Base-by-base conservation (phyloP, 805 yeast genomes). In the Candida ovalis region DNA sequence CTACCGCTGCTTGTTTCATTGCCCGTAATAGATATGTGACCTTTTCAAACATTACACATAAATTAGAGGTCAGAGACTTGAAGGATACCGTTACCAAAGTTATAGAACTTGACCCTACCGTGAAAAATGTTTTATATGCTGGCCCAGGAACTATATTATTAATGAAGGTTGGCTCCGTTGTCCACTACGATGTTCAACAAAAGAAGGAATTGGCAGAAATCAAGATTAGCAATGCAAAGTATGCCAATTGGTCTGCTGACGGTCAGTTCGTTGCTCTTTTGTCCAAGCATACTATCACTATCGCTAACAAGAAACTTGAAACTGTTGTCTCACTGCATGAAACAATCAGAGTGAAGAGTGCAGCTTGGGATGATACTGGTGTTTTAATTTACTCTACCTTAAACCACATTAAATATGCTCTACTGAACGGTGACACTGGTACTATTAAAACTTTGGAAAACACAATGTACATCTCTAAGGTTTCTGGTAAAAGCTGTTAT, bases 281-380 rank as follows among this genome's bases (percentile, higher is more conserved):
- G 66, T 82, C 96, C 21, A 94, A 92, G 67, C 99, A 94, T 69
- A 86, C 94, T 19, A 87, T 94, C 59, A 86, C 96, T 13, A 82
- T 94, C 59, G 96, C 91, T 25, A 83, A 81, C 59, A 85, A 83
- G 66, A 84, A 81, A 54, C 76, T 92, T 58, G 90, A 88, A 63
- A 70, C 82, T 48, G 74, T 90, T 37, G 82, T 92, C 46, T 82
- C 96, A 1, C 78, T 90, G 81, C 97, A 90, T 66, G 99, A 94
- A 74, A 92, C 98, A 3, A 94, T 94, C 58, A 78, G 99, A 67
- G 89, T 94, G 62, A 94, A 94, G 74, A 84, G 95, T 71, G 97
- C 97, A 42, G 88, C 96, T 18, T 94, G 97, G 97, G 98, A 94
- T 67, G 97, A 90, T 58, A 74, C 87, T 43, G 92, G 92, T 45